phyloP scores from a whole-genome alignment of 2,329 filamentous ascomycete species.

The Didymella keratinophila region DNA sequence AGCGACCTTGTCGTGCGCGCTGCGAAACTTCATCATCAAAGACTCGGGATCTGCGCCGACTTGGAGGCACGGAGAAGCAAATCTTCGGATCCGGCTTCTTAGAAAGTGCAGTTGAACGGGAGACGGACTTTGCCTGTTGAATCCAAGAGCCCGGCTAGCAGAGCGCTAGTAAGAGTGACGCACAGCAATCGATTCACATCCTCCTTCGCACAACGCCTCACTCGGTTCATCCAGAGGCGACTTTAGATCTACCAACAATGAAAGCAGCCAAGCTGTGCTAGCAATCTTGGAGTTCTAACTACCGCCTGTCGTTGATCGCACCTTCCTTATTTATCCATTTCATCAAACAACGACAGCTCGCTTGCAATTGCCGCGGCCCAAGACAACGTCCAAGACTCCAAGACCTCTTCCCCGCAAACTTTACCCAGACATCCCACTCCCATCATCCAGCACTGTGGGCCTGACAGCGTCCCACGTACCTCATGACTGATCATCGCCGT shows the following conservation, averaged over 20 bases:
- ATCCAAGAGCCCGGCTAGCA: background rate
- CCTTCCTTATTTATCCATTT: constrained; percentile 18
- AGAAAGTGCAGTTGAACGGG: background rate
- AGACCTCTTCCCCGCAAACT: constrained; percentile 29
- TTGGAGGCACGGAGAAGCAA: background rate
- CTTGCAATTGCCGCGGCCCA: constrained; percentile 22
- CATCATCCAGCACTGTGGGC: constrained; percentile 5
- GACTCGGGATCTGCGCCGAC: constrained; percentile 3
- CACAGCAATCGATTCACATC: background rate
- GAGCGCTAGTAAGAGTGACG: background rate
- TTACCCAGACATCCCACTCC: constrained; percentile 19
- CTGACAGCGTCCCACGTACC: constrained; percentile 11
- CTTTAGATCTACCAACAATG: constrained; percentile 1
- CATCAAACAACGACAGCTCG: constrained; percentile 8
- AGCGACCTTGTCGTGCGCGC: background rate
- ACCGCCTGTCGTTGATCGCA: background rate
- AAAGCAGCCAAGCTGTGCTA: constrained; percentile 13
- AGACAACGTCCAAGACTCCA: constrained; percentile 25
- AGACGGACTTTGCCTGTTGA: background rate
- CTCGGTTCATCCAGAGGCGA: background rate
- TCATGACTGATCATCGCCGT: constrained; percentile 12
- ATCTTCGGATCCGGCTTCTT: background rate
- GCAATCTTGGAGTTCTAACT: background rate
- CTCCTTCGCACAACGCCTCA: background rate
- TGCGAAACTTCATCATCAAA: background rate